phyloP scores from a whole-genome alignment of 176 grass and related monocot genomes.

The Puya raimondii region DNA sequence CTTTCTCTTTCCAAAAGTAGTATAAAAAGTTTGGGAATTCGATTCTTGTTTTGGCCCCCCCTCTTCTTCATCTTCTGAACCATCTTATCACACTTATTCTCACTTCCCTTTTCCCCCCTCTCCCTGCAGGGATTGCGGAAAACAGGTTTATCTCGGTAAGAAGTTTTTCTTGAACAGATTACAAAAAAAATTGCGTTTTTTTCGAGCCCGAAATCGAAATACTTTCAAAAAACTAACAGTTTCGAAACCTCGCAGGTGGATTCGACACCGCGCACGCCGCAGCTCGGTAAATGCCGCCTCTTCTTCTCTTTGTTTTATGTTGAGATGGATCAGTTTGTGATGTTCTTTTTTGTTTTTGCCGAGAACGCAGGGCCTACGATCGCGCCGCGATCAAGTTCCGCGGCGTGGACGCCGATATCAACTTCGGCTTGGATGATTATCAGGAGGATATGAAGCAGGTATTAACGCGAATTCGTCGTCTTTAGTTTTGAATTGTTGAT shows the following conservation, averaged over 20 bases:
- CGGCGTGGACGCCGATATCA: slow-evolving; percentile 87
- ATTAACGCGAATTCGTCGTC: neutral
- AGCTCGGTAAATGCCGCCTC: slow-evolving; percentile 40
- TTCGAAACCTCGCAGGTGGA: slow-evolving; percentile 50
- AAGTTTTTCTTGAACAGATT: slow-evolving; percentile 38
- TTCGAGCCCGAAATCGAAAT: neutral
- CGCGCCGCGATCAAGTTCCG: slow-evolving; percentile 96
- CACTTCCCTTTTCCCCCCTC: neutral
- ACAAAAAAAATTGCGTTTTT: slow-evolving; percentile 22
- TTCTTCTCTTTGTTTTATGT: neutral
- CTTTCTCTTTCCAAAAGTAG: neutral
- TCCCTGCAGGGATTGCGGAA: slow-evolving; percentile 89
- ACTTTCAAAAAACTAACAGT: slow-evolving; percentile 4
- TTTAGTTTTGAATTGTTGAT: neutral
- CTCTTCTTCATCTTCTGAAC: slow-evolving; percentile 25
- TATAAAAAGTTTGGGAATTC: slow-evolving; percentile 8
- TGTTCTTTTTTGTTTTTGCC: neutral
- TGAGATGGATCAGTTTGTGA: slow-evolving; percentile 6
- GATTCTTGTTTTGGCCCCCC: slow-evolving; percentile 20
- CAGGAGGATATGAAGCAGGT: slow-evolving; percentile 94
- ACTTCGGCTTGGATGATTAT: slow-evolving; percentile 89
- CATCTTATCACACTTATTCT: slow-evolving; percentile 40
- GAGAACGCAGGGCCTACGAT: slow-evolving; percentile 66
- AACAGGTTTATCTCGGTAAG: slow-evolving; percentile 99
- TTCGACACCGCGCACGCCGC: slow-evolving; percentile 98